Base-by-base conservation (phyloP, 345 rosid genomes). In the Eucalyptus curtisii region DNA sequence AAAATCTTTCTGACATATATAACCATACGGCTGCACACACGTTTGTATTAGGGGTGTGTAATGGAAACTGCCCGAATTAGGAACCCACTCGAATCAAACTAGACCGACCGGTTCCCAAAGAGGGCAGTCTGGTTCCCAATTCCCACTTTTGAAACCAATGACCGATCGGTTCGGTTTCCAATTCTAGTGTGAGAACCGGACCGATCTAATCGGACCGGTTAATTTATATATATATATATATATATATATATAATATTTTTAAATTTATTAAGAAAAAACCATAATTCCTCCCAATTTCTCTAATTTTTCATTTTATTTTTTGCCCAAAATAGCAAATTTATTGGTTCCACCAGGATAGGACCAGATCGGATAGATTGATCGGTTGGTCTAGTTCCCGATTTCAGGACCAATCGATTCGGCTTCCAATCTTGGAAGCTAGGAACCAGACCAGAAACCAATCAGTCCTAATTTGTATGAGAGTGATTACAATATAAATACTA, bases 31-130 rank as follows among this genome's bases (percentile, higher is more conserved):
- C 6, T n/a, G 10, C 20, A 14, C 37, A 64, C 9, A 10, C 1
- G 0, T 52, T 0, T 52, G 4, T 52, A 52, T 7, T 52, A 52
- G 0, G 24, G 0, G 5, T 52, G 25, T 7, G 10, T 0, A 52
- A 52, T 0, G 0, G 0, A 0, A 50, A 50, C 0, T 1, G 0
- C 2, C 1, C 1, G 8, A 17, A 50, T 0, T 0, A 0, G 0
- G 0, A 49, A 49, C 1, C 1, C 0, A 0, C 19, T 6, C 0
- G 1, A 3, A 49, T 49, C 15, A 49, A 49, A 49, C 2, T 2
- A 2, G 14, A 48, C 6, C 7, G 17, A 2, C 2, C 50, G 1
- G 1, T 15, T 49, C 1, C 53, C 20, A 50, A 50, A 16, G 1
- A 49, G 8, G 0, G 20, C 0, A 0, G 20, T 49, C 53, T 1